These are phyloP conservation scores for Alternaria angustiovoidea DNA, from an alignment of 2,329 filamentous ascomycete genomes.

Conservation along the genomic window DNA sequence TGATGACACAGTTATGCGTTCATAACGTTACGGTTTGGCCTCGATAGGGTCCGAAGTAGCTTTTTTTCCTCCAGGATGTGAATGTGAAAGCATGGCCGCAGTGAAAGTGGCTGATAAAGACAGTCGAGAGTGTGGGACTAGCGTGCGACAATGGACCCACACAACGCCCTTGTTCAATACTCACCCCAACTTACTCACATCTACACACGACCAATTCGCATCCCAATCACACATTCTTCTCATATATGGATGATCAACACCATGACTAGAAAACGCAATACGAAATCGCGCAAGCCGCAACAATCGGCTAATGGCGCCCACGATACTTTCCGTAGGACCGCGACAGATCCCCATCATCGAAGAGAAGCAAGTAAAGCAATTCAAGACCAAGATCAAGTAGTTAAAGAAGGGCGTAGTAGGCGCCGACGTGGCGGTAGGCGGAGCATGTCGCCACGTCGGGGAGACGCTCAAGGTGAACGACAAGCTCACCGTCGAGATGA, in stretches of 20 bases:
- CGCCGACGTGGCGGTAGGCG: neutral
- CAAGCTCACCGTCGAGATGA: neutral
- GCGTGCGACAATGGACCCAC: constrained; percentile 10
- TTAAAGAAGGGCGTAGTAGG: neutral
- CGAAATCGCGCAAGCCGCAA: neutral
- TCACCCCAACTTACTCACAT: neutral
- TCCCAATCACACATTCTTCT: neutral
- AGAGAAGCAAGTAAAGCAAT: neutral
- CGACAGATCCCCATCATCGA: neutral
- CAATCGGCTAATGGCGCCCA: neutral
- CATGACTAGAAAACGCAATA: constrained; percentile 1
- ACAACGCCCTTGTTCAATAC: constrained; percentile 9
- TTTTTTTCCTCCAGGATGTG: neutral
- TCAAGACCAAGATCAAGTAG: neutral
- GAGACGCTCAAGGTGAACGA: neutral
- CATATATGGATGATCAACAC: neutral
- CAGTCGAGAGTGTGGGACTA: neutral
- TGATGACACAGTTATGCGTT: neutral
- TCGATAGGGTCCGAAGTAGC: too few relatives aligned
- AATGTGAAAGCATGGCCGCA: neutral
- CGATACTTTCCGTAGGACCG: neutral
- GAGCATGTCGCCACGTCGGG: constrained; percentile 3
- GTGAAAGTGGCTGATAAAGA: constrained; percentile 7
- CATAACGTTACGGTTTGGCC: neutral
- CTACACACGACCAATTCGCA: neutral